These are phyloP conservation scores for Penicillium riverlandense DNA, from an alignment of 495 filamentous ascomycete species.

Conservation along the genomic window DNA sequence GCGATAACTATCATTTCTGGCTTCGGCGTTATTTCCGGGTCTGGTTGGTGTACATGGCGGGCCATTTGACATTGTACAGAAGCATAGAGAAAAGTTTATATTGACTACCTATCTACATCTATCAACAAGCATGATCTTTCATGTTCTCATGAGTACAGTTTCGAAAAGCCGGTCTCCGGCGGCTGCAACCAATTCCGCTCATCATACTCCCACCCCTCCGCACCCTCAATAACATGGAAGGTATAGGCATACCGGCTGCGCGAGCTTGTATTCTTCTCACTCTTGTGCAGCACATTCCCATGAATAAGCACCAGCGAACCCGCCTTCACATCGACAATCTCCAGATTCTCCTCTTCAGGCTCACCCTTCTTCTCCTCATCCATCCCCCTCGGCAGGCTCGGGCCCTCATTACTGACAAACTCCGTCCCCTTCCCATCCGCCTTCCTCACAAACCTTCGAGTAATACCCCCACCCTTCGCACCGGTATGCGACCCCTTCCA, in stretches of 20 bases:
- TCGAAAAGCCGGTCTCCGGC: conserved; percentile 67
- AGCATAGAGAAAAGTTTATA: conserved; percentile 19
- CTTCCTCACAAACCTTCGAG: conserved; percentile 67
- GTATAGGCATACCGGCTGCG: conserved; percentile 94
- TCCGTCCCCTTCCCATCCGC: conserved; percentile 43
- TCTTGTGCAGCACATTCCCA: conserved; percentile 94
- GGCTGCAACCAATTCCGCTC: conserved; percentile 89
- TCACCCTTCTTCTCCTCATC: conserved; percentile 25
- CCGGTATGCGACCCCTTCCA: conserved; percentile 65
- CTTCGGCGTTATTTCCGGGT: conserved; percentile 16
- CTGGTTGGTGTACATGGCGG: conserved; percentile 23
- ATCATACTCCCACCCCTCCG: conserved; percentile 67
- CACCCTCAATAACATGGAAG: conserved; percentile 92
- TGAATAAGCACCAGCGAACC: conserved; percentile 90
- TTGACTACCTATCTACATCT: too few relatives aligned
- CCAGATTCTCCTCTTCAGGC: conserved; percentile 49
- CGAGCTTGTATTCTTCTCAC: conserved; percentile 77
- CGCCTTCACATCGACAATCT: conserved; percentile 73
- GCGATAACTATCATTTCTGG: too few relatives aligned
- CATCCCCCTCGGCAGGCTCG: conserved; percentile 37
- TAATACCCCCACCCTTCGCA: conserved; percentile 40
- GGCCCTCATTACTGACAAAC: conserved; percentile 45
- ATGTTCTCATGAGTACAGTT: conserved; percentile 34
- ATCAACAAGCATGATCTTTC: neutral
- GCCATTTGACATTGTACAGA: conserved; percentile 24